Base-by-base conservation (phyloP, 2,329 filamentous ascomycete genomes). In the Colletotrichum sp. region DNA sequence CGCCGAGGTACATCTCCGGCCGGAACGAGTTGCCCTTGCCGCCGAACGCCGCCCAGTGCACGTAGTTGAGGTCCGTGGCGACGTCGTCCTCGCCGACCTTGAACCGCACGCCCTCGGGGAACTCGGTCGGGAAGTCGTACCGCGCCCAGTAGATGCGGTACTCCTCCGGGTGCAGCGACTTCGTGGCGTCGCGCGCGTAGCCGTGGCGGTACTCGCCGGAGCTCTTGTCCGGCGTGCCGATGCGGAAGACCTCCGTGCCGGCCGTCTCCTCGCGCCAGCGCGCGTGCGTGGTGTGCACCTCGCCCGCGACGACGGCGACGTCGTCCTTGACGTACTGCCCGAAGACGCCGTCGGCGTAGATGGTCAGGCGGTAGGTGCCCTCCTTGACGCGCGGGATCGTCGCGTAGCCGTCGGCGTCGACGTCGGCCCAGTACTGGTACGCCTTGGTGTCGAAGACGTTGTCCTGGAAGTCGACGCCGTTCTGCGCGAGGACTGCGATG, bases 281-380 rank as follows among this genome's bases (percentile, higher is more conserved):
- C 1, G 85, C 85, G 25, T 82, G 80, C 5, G 83, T 85, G 13
- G 82, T 85, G 6, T 84, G 85, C 7, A 81, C 82, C 32, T 85
- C 80, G 3, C 86, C 86, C 0, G 88, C 83, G 7, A 80, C 80
- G 70, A 91, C 80, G 1, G 82, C 79, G 15, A 87, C 72, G 36
- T 84, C 82, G 72, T 93, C 91, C 75, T 90, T 86, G 2, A 86
- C 82, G 78, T 88, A 92, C 77, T 93, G 87, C 1, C 92, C 91
- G 74, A 93, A 93, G 55, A 93, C 86, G 0, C 89, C 89, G 13
- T 91, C 89, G 0, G 91, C 92, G 78, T 93, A 93, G 34, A 93
- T 83, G 2, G 92, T 93, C 9, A 94, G 83, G 4, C 91, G 87
- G 82, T 93, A 94, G 1, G 85, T 90, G 8, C 91, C 92, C 5